A percentile compares a stretch with the other conserved stretches of the same genome.
phyloP scores from a whole-genome alignment of 192 early-diverging fungal species.

The Phlyctochytrium planicorne region DNA sequence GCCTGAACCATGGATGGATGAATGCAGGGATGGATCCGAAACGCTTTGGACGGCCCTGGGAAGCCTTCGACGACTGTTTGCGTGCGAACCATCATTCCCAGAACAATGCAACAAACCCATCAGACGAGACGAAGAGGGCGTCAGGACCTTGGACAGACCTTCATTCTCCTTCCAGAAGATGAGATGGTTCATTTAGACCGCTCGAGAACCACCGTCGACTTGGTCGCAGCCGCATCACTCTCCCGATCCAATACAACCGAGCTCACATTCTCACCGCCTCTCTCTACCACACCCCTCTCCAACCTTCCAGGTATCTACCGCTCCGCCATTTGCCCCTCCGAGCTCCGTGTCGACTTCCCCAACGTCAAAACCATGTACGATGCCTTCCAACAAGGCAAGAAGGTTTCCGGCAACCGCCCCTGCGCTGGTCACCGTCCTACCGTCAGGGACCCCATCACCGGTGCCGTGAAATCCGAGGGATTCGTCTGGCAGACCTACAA shows the following conservation, averaged over 20 bases:
- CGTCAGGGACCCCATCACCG: slow-evolving; percentile 33
- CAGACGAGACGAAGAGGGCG: no score
- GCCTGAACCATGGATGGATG: not conserved
- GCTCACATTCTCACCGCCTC: no score
- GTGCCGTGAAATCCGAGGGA: slow-evolving; percentile 18
- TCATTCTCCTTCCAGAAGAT: not conserved
- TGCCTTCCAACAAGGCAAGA: slow-evolving; percentile 37
- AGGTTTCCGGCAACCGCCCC: slow-evolving; percentile 13
- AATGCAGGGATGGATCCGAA: no score
- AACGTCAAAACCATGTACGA: slow-evolving; percentile 46
- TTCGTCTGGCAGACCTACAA: slow-evolving; percentile 43
- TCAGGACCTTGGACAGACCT: no score
- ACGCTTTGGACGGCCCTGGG: no score
- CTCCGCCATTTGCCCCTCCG: slow-evolving; percentile 33
- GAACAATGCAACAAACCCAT: no score
- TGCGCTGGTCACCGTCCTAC: slow-evolving; percentile 42
- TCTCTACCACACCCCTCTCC: not conserved
- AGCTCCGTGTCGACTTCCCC: slow-evolving; percentile 41
- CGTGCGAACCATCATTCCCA: no score
- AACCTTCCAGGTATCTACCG: slow-evolving; percentile 39
- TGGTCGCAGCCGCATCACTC: not conserved
- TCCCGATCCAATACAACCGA: not conserved
- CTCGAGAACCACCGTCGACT: not conserved
- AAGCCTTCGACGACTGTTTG: no score
- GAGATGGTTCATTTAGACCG: not conserved